Base-by-base conservation (phyloP, 75 land plant species). In the Pseudotsuga menziesii region DNA sequence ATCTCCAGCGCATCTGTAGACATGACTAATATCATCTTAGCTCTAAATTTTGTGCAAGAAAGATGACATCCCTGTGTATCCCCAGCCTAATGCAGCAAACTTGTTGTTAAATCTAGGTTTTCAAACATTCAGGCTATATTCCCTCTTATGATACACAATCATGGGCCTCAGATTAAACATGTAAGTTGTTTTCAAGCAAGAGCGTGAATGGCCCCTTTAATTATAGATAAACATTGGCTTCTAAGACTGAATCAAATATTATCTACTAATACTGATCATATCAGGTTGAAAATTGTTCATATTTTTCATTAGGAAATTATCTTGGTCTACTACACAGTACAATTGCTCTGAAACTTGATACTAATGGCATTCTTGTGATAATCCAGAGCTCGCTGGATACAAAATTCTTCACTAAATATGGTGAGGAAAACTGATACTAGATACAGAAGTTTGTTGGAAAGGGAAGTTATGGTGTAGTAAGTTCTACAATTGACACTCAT, bases 391-490 rank as follows among this genome's bases (percentile, higher is more conserved):
- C 77, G 77, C 84, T 73, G 44, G 91, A 90, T 75, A 81, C 84
- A 61, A 90, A 94, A 73, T 94, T 92, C 74, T 90, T 92, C 81
- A 94, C 98, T 1, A 96, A 94, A 69, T 94, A 94, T 86, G 95
- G 95, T 19, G 98, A 94, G 79, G 95, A 88, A 20, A 90, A 80
- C 74, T 82, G 86, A 39, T 94, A 94, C 77, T 84, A 91, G 61
- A 81, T 94, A 29, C 88, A 86, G 59, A 95, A 94, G 85, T 91
- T 94, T 29, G 81, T 94, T 22, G 97, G 97, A 5, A 94, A 94
- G 78, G 97, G 97, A 70, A 94, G 97, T 79, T 94, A 94, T 82
- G 97, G 97, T 8, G 91, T 94, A 29, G 97, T 94, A 14, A 87
- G 91, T 22, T 86, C 95, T 70, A 95, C 97, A 20, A 82, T 91